Percentiles rank a stretch among this genome's conserved stretches.
Evolutionary conservation across 352 stramenopile genomes (phyloP).

Genomic region (Globisporangium spinosum): DNA sequence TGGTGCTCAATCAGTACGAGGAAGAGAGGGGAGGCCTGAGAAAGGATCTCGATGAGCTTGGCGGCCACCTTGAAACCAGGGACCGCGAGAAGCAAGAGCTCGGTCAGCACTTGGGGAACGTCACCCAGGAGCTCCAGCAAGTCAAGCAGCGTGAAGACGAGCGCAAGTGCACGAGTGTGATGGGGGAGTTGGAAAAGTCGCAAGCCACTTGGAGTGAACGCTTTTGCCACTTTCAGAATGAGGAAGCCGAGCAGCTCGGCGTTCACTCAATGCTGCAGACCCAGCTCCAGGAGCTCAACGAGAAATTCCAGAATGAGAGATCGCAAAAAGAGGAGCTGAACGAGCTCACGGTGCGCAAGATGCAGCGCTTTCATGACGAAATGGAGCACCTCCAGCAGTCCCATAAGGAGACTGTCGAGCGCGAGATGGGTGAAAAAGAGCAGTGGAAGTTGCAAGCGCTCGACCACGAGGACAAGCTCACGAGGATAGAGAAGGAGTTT

Average conservation of each 20-base stretch:
- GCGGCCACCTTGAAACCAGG: constrained; percentile 12
- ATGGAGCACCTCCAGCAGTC: constrained; percentile 30
- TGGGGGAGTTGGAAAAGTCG: constrained; percentile 28
- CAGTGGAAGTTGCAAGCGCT: constrained; percentile 23
- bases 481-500: constrained; percentile 18
- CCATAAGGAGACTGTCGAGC: constrained; percentile 25
- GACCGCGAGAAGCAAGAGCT: constrained; percentile 56
- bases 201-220: constrained; percentile 30
- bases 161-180: constrained; percentile 10
- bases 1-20: constrained; percentile 19
- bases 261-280: constrained; percentile 34
- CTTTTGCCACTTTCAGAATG: constrained; percentile 40
- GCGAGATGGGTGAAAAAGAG: constrained; percentile 21
- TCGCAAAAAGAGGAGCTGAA: constrained; percentile 74
- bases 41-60: constrained; percentile 7
- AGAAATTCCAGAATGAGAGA: constrained; percentile 34
- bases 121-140: constrained; percentile 45
- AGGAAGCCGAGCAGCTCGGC: constrained; percentile 34
- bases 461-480: constrained; percentile 21
- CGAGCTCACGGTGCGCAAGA: constrained; percentile 41
- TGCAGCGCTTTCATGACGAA: constrained; percentile 41
- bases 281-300: constrained; percentile 31
- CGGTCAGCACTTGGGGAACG: constrained; percentile 55
- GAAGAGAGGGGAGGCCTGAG: constrained; percentile 18
- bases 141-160: constrained; percentile 27